Conservation (phyloP, 2,329 filamentous ascomycete genomes). For the Microascus cirrosus region DNA sequence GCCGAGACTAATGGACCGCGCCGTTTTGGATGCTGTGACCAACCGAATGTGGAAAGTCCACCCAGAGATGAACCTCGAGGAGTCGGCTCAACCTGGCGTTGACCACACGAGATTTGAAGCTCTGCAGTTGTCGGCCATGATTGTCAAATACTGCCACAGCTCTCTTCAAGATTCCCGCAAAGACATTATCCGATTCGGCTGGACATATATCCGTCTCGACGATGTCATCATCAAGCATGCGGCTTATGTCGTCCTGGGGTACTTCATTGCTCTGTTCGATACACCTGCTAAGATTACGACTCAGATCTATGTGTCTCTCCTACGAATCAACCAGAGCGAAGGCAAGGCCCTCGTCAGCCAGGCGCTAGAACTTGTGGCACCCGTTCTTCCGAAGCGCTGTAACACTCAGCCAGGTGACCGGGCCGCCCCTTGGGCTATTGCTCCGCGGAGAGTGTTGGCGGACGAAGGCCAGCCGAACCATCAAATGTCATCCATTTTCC, state of each 20-base stretch:
- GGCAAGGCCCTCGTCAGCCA: slow-evolving; percentile 87
- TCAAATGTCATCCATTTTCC: slow-evolving; percentile 94
- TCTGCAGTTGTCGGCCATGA: slow-evolving; percentile 83
- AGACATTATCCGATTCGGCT: slow-evolving; percentile 98
- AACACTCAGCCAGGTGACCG: slow-evolving; percentile 55
- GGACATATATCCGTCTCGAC: slow-evolving; percentile 97
- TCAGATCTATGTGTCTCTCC: slow-evolving; percentile 84
- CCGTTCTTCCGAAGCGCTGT: slow-evolving; percentile 79
- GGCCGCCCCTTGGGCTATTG: slow-evolving; percentile 78
- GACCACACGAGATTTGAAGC: slow-evolving; percentile 96
- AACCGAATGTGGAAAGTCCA: slow-evolving; percentile 91
- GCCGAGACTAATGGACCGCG: slow-evolving; percentile 71
- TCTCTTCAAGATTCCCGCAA: slow-evolving; percentile 87
- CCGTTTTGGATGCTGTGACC: slow-evolving; percentile 82
- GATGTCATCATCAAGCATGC: slow-evolving; percentile 99
- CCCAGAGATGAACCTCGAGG: slow-evolving; percentile 69
- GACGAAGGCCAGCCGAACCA: slow-evolving; percentile 93
- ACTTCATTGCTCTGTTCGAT: slow-evolving; percentile 95
- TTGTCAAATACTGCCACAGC: slow-evolving; percentile 88
- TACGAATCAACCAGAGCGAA: slow-evolving; percentile 92
- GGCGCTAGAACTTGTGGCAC: slow-evolving; percentile 88
- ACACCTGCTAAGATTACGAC: slow-evolving; percentile 92
- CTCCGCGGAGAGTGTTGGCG: slow-evolving; percentile 78
- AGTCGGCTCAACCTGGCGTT: slow-evolving; percentile 72
- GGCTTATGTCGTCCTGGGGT: slow-evolving; percentile 91